Evolutionary conservation across 768 basidiomycete genomes (phyloP).

Genomic region (Cystobasidium tubakii): DNA sequence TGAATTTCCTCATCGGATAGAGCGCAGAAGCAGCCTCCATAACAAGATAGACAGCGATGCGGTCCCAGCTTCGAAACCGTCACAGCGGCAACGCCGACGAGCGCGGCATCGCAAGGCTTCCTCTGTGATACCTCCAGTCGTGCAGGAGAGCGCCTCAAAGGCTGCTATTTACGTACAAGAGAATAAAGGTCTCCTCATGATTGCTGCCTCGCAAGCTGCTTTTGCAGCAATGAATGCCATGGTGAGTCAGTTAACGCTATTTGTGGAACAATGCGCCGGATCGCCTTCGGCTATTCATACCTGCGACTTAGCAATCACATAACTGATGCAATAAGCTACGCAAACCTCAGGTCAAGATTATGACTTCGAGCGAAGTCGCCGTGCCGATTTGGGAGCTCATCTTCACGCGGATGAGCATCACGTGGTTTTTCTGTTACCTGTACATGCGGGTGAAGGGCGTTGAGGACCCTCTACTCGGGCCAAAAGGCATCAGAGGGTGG

Average conservation of each 20-base stretch:
- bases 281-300: no score
- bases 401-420: conserved; percentile 32
- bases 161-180: background rate
- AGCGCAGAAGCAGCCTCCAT: background rate
- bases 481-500: conserved; percentile 22
- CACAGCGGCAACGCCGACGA: background rate
- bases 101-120: background rate
- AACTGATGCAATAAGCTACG: background rate
- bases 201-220: conserved; percentile 7
- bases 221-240: conserved; percentile 31
- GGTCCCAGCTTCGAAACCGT: background rate
- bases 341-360: conserved; percentile 23
- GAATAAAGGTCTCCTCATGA: conserved; percentile 34
- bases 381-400: conserved; percentile 36
- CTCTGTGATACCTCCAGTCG: background rate
- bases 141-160: background rate
- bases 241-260: background rate
- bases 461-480: conserved; percentile 17
- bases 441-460: background rate
- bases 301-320: background rate
- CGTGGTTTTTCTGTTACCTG: conserved; percentile 22
- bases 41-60: conserved; percentile 1
- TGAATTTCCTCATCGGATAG: background rate
- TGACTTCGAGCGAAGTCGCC: conserved; percentile 31
- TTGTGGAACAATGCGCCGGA: background rate